Evolutionary conservation across 148 eudicot genomes (phyloP), one percentile per base, ranked within the genome.

Genomic region (Polygonum aviculare): DNA sequence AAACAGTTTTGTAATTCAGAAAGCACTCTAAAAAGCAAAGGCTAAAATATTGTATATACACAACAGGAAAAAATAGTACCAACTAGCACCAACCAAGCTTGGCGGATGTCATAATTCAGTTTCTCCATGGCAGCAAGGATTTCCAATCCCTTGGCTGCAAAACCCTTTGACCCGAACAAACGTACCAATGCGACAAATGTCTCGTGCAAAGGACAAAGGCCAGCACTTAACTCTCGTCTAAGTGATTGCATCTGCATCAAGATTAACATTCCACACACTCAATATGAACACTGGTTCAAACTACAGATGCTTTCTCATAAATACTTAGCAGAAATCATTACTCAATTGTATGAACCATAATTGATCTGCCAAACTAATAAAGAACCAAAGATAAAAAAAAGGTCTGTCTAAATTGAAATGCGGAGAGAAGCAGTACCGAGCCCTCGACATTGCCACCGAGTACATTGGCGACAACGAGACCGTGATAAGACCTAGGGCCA

Each of bases 101-200:
- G 87, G 77, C 92, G 96, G 74, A 92, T 90, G 86, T 94, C 94
- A 83, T 84, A 94, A 40, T 86, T 85, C 73, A 90, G 81, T 81
- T 94, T 92, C 83, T 94, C 98, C 98, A 94, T 94, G 49, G 94
- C 98, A 50, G 96, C 90, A 78, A 94, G 92, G 77, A 94, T 94
- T 80, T 94, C 98, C 72, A 90, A 80, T 73, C 97, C 98, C 85
- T 90, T 87, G 35, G 91, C 80, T 33, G 97, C 91, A 83, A 41
- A 83, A 38, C 98, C 98, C 75, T 89, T 89, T 50, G 90, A 86
- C 67, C 96, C 98, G 79, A 90, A 94, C 73, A 94, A 80, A 67
- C 92, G 96, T 73, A 94, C 81, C 86, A 94, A 82, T 52, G 97
- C 90, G 39, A 90, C 74, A 79, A 91, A 92, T 41, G 98, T 94